A percentile compares a stretch with the other conserved stretches of the same genome.
Evolutionary conservation across 2,329 filamentous ascomycete species (phyloP).

Genomic region (Fusarium sp.): DNA sequence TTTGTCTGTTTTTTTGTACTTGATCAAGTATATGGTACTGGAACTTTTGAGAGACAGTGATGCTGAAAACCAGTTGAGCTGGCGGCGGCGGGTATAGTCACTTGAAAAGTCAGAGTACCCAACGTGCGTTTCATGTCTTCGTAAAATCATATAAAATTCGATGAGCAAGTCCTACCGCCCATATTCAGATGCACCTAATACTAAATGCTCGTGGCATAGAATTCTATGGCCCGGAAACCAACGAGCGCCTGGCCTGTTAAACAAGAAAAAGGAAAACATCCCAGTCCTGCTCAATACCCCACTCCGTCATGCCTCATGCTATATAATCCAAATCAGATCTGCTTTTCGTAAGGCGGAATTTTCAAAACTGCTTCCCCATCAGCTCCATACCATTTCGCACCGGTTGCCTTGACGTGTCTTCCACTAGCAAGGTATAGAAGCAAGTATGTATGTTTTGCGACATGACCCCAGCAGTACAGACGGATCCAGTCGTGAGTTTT

Average conservation of each 20-base stretch:
- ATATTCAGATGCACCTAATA: neutral
- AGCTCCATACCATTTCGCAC: slow-evolving; percentile 76
- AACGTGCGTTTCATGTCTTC: neutral
- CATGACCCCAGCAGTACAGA: slow-evolving; percentile 83
- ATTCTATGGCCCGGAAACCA: slow-evolving; percentile 10
- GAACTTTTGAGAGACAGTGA: slow-evolving; percentile 7
- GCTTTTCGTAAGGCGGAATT: slow-evolving; percentile 49
- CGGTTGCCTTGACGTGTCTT: slow-evolving; percentile 69
- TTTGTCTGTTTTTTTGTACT: slow-evolving; percentile 25
- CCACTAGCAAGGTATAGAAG: slow-evolving; percentile 80
- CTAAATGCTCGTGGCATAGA: neutral
- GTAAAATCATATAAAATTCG: slow-evolving; percentile 5
- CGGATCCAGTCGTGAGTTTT: slow-evolving; percentile 64
- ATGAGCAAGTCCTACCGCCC: slow-evolving; percentile 1
- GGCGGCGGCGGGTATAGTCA: slow-evolving; percentile 9
- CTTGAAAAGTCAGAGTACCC: neutral
- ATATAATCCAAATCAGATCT: slow-evolving; percentile 8
- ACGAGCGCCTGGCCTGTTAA: slow-evolving; percentile 39
- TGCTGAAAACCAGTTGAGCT: slow-evolving; percentile 10
- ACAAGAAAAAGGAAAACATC: slow-evolving; percentile 2
- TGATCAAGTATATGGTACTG: slow-evolving; percentile 23
- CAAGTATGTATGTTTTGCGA: slow-evolving; percentile 80
- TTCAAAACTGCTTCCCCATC: slow-evolving; percentile 66
- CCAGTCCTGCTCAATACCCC: neutral
- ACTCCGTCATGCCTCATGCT: neutral